Evolutionary conservation across 495 filamentous ascomycete genomes (phyloP), one percentile per base, ranked within the genome.

Genomic region (Trichoderma erinaceum): DNA sequence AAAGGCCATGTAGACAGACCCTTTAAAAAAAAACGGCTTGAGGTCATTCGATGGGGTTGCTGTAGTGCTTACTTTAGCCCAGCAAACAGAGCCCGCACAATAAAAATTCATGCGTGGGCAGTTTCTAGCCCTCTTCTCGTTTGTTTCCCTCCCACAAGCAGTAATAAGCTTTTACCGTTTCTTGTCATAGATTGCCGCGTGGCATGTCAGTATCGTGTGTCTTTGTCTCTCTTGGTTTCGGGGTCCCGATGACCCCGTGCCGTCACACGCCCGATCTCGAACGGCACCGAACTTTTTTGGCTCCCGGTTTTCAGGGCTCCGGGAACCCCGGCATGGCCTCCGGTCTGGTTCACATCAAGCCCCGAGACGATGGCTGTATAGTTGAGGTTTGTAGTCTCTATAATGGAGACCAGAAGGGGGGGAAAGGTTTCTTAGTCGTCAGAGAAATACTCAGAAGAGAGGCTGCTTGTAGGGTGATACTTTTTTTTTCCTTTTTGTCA

Each of bases 61-160:
- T 48, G 44, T 48, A 48, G 44, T n/a, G 44, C 44, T 48, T 48
- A 48, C 44, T 48, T 48, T 48, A 48, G 44, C 44, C 44, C 44
- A 48, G 13, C 8, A 5, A 38, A 6, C 4, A 10, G 35, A 38
- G 35, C 35, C 35, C 35, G 35, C 35, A 38, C 35, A 38, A 10
- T 0, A 38, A 38, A 38, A 38, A 29, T 29, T 1, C 29, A 29
- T 2, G 35, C 35, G 35, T 38, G 35, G 35, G 35, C 3, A 38
- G 35, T 38, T 38, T 38, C 35, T 38, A 38, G 35, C 35, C 35
- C 35, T 38, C 35, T 38, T 38, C 35, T 38, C 35, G 35, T 38
- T 38, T 38, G 35, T 10, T 38, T 38, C 35, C 35, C 5, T 38
- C 35, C 35, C 35, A 38, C 35, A 38, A 38, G 35, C 7, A 23